A percentile compares a stretch with the other conserved stretches of the same genome.
These are phyloP conservation scores for Globisporangium ultimum DNA, from an alignment of 352 stramenopile genomes.

Conservation along the genomic window DNA sequence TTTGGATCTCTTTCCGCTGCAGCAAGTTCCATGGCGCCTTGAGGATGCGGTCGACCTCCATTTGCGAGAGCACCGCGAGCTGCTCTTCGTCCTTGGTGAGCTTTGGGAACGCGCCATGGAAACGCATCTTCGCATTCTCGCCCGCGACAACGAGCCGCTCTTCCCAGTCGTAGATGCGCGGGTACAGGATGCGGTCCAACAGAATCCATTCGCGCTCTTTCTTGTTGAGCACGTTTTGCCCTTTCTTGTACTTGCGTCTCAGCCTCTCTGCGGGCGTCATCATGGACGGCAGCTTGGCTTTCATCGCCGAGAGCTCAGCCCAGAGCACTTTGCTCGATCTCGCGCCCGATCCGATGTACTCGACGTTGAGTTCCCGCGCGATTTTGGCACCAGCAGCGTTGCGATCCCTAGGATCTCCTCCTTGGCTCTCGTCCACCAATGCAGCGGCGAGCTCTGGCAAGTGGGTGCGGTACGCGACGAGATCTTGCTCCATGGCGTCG, in stretches of 20 bases:
- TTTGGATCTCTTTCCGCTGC: slow-evolving; percentile 65
- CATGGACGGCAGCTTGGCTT: slow-evolving; percentile 71
- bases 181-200: slow-evolving; percentile 65
- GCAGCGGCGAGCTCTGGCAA: slow-evolving; percentile 51
- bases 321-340: slow-evolving; percentile 63
- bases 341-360: slow-evolving; percentile 49
- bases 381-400: slow-evolving; percentile 54
- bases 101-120: slow-evolving; percentile 42
- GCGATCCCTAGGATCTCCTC: slow-evolving; percentile 6
- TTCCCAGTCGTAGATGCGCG: slow-evolving; percentile 69
- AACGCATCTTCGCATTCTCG: slow-evolving; percentile 23
- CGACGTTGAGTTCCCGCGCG: slow-evolving; percentile 51
- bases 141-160: slow-evolving; percentile 22
- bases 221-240: slow-evolving; percentile 49
- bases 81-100: slow-evolving; percentile 69
- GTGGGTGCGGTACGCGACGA: slow-evolving; percentile 45
- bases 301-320: slow-evolving; percentile 72
- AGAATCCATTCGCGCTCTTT: slow-evolving; percentile 78
- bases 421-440: slow-evolving; percentile 23
- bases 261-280: slow-evolving; percentile 71
- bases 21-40: slow-evolving; percentile 73
- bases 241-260: slow-evolving; percentile 81
- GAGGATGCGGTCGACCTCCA: slow-evolving; percentile 69
- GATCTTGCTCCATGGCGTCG: slow-evolving; percentile 49
- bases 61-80: slow-evolving; percentile 49